These are phyloP conservation scores for Salix koriyanagi DNA, from an alignment of 345 rosid genomes.

Conservation along the genomic window DNA sequence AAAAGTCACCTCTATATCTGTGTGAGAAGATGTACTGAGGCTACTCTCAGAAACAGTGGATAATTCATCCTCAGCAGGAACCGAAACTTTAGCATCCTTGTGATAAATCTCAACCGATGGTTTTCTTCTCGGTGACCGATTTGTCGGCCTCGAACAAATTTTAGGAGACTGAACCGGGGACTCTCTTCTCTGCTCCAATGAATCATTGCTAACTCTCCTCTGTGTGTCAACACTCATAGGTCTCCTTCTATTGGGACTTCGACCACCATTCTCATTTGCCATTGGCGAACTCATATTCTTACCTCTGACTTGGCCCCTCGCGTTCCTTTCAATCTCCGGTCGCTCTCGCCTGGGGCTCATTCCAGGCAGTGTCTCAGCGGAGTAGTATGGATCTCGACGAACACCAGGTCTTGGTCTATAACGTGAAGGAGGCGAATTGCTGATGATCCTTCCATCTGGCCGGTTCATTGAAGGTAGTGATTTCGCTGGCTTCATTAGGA, in stretches of 20 bases:
- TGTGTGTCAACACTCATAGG: constrained; percentile 37
- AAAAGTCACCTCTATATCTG: constrained; percentile 53
- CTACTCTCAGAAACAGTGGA: constrained; percentile 56
- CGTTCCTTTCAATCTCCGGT: constrained; percentile 30
- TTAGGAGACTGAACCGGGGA: constrained; percentile 51
- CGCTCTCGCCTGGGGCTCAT: constrained; percentile 43
- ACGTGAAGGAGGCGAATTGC: constrained; percentile 35
- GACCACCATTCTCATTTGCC: constrained; percentile 38
- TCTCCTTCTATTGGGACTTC: constrained; percentile 51
- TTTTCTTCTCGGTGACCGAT: constrained; percentile 37
- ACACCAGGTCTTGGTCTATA: constrained; percentile 32
- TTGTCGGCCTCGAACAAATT: constrained; percentile 23
- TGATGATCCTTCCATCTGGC: constrained; percentile 24
- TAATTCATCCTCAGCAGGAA: constrained; percentile 44
- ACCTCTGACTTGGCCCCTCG: constrained; percentile 32
- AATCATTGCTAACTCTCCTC: constrained; percentile 31
- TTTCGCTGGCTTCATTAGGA: constrained; percentile 45
- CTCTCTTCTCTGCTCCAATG: constrained; percentile 42
- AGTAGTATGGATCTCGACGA: constrained; percentile 29
- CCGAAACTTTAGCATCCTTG: constrained; percentile 26
- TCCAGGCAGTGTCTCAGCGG: constrained; percentile 32
- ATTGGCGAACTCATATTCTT: constrained; percentile 40
- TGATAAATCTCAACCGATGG: constrained; percentile 26
- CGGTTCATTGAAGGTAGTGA: constrained; percentile 15
- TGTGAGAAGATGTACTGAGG: constrained; percentile 44